Evolutionary conservation across 1,139 yeast species (phyloP), one percentile per base, ranked within the genome.

Genomic region (Magnusiomyces sp.): DNA sequence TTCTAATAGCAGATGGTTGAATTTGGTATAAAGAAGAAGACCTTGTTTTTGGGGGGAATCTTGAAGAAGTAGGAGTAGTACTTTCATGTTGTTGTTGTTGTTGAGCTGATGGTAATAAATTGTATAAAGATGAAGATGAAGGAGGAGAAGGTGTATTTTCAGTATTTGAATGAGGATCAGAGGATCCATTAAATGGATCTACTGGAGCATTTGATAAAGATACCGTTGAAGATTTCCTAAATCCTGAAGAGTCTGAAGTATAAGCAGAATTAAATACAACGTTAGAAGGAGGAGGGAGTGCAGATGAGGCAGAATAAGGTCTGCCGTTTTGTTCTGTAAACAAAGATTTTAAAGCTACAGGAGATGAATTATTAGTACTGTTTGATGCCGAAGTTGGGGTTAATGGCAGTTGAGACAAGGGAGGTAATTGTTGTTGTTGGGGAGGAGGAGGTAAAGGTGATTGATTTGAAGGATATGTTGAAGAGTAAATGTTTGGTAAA

Each of bases 201-300:
- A 59, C 54, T 3, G 58, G 48, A 14, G 58, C 43, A 23, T 46
- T 44, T 33, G 53, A 23, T 13, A 57, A 50, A 38, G 59, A 17
- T 3, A 29, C 53, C 14, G 62, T 50, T 13, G 64, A 56, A 3
- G 64, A 59, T 47, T 60, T 60, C 39, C 63, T 51, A 55, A 61
- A 62, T 16, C 63, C 64, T 14, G 56, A 59, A 2, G 64, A 60
- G 49, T 61, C 65, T n/a, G 58, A 45, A 5, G 64, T 62, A 45
- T 61, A 62, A 9, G 66, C 63, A 2, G 66, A 51, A 47, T 62
- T 62, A 53, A 62, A 62, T 9, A 62, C 58, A 9, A 60, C 55
- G 40, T 49, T 48, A 42, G 40, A 14, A 92, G 69, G 98, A 92
- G 62, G 83, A 23, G 29, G 29, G 7, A 23, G 29, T 4, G 29